Evolutionary conservation across 2,329 filamentous ascomycete genomes (phyloP), one percentile per base, ranked within the genome.

Genomic region (Fusarium succisae): DNA sequence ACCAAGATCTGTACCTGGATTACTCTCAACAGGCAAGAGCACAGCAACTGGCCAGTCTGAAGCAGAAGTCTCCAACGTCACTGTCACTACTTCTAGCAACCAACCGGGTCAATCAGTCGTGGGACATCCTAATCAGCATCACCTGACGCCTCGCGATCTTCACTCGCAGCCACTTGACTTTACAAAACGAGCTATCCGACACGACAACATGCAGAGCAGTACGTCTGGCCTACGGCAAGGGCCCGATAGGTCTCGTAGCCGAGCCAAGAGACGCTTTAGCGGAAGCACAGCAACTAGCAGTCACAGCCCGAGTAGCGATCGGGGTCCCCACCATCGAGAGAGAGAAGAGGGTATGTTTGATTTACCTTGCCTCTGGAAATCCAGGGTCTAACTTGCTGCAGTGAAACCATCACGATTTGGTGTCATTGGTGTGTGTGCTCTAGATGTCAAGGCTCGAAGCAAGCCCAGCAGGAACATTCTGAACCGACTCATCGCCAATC

Each of bases 401-500:
- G 84, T 81, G 35, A 91, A 90, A 80, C 88, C 89, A 15, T 87
- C 90, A 8, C 87, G 89, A 5, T 88, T 86, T 81, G 91, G 91
- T 48, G 87, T 91, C 55, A 98, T 99, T 79, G 96, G 96, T 59
- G 94, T 99, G 15, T 99, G 96, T 82, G 97, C 96, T 28, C 87
- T 99, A 66, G 96, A 99, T 84, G 90, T 96, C 76, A 99, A 99
- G 85, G 96, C 96, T 41, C 90, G 96, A 79, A 98, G 95, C 87
- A 98, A 98, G 83, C 96, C 96, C 3, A 98, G 96, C 80, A 90
- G 97, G 75, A 98, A 98, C 80, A 99, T 99, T 76, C 85, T 99
- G 68, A 98, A 97, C 79, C 91, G 95, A 57, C 87, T 99, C 26
- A 96, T 98, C 74, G 91, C 93, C 39, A 95, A 97, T 75, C 91